A percentile compares a stretch with the other conserved stretches of the same genome.
These are phyloP conservation scores for Euphrasia confusa DNA, from an alignment of 257 asterid species.

Conservation along the genomic window DNA sequence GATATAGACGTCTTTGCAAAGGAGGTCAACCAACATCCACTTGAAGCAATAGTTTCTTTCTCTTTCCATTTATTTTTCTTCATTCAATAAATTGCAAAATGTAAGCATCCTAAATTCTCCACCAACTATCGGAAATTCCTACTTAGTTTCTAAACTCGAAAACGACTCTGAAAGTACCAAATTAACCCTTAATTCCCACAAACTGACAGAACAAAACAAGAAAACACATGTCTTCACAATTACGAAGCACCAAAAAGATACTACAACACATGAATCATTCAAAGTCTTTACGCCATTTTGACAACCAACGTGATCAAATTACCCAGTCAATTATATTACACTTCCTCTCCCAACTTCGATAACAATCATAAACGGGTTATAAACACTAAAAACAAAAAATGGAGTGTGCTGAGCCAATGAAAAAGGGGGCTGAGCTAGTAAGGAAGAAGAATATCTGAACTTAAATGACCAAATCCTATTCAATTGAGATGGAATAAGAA, in stretches of 20 bases:
- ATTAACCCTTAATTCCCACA: constrained; percentile 16
- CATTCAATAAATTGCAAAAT: constrained; percentile 9
- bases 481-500: constrained; percentile 7
- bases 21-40: constrained; percentile 29
- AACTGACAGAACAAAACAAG: constrained; percentile 6
- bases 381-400: constrained; percentile 19
- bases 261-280: constrained; percentile 20
- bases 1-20: constrained; percentile 6
- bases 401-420: constrained; percentile 20
- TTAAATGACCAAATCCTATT: constrained; percentile 14
- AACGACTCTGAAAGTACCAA: constrained; percentile 4
- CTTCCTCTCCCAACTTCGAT: constrained; percentile 22
- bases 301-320: constrained; percentile 18
- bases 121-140: constrained; percentile 15
- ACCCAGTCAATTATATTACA: constrained; percentile 24
- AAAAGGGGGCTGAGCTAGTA: constrained; percentile 24
- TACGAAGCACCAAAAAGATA: constrained; percentile 14
- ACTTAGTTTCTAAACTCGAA: constrained; percentile 15
- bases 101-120: neutral
- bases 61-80: constrained; percentile 21
- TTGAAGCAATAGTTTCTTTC: constrained; percentile 21
- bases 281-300: constrained; percentile 26
- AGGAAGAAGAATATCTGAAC: constrained; percentile 34
- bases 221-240: constrained; percentile 16
- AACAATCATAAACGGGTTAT: neutral